Evolutionary conservation across 2,329 filamentous ascomycete species (phyloP), one percentile per base, ranked within the genome.

Genomic region (Cytospora mali): DNA sequence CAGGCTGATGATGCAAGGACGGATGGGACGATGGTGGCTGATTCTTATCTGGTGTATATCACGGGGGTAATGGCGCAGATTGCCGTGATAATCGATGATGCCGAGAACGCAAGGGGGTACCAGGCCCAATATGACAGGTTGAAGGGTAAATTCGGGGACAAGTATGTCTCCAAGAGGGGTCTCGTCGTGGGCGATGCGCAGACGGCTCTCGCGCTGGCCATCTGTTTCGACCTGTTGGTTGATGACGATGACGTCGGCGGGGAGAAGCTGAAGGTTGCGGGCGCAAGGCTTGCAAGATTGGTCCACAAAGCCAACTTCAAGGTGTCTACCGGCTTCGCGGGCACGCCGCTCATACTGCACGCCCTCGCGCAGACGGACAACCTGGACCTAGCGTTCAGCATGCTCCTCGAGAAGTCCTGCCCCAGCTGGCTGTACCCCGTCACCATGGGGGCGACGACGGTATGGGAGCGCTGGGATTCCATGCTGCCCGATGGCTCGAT

Each of bases 381-480:
- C 0, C 70, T 72, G 0, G 67, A 75, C 0, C 69, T 74, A 14
- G 75, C 77, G 58, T 84, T 84, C 66, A 72, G 72, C 18, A 83
- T 84, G 79, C 72, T 84, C 1, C 71, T 79, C 6, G 75, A 82
- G 66, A 78, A 74, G 6, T 68, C 74, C 3, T 61, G 78, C 70
- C 42, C 79, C 1, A 72, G 70, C 2, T 78, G 74, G 73, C 68
- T 79, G 21, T 78, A 77, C 59, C 74, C 71, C 2, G 70, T 79
- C 21, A 70, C 67, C 10, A 76, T 76, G 74, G 74, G 73, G 11
- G 75, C 73, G 2, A 79, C 76, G 1, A 78, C 75, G 1, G 70
- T 74, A 13, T 79, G 76, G 76, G 77, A 79, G 68, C 72, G 77
- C 7, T 78, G 76, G 76, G 75, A 79, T 62, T 72, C 70, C 46